phyloP scores from a whole-genome alignment of 805 yeast genomes.

The Nakazawaea anatomiae region DNA sequence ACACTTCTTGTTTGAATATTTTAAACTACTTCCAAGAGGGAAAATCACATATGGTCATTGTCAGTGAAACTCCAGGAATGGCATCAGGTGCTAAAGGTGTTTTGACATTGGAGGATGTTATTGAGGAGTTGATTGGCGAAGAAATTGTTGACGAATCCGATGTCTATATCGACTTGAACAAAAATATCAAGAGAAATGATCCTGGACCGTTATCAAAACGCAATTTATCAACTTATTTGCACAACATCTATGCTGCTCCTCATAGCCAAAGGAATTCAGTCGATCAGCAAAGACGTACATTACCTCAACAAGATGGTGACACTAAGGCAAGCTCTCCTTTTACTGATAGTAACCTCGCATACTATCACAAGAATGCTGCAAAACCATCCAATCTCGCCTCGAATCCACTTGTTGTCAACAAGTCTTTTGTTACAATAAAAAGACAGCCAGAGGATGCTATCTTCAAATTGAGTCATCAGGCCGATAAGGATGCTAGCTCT shows the following conservation, averaged over 20 bases:
- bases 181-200: slow-evolving; percentile 69
- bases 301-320: neutral
- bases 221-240: slow-evolving; percentile 64
- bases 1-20: slow-evolving; percentile 89
- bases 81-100: slow-evolving; percentile 82
- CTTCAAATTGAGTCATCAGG: slow-evolving; percentile 3
- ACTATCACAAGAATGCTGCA: slow-evolving; percentile 14
- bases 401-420: slow-evolving; percentile 62
- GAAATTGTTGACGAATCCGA: slow-evolving; percentile 96
- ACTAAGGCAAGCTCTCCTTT: slow-evolving; percentile 2
- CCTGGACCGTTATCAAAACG: slow-evolving; percentile 74
- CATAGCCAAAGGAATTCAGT: slow-evolving; percentile 36
- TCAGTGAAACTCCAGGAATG: slow-evolving; percentile 79
- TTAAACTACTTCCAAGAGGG: slow-evolving; percentile 97
- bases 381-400: slow-evolving; percentile 63
- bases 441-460: slow-evolving; percentile 36
- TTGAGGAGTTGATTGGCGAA: slow-evolving; percentile 95
- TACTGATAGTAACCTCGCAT: slow-evolving; percentile 2
- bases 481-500: slow-evolving; percentile 4
- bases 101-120: slow-evolving; percentile 92
- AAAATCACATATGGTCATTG: slow-evolving; percentile 94
- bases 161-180: slow-evolving; percentile 86
- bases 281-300: slow-evolving; percentile 18
- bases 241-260: slow-evolving; percentile 42
- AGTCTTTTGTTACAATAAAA: slow-evolving; percentile 64